Evolutionary conservation across 1,284 basidiomycete species (phyloP), one percentile per base, ranked within the genome.

Genomic region (Heterobasidion irregulare): DNA sequence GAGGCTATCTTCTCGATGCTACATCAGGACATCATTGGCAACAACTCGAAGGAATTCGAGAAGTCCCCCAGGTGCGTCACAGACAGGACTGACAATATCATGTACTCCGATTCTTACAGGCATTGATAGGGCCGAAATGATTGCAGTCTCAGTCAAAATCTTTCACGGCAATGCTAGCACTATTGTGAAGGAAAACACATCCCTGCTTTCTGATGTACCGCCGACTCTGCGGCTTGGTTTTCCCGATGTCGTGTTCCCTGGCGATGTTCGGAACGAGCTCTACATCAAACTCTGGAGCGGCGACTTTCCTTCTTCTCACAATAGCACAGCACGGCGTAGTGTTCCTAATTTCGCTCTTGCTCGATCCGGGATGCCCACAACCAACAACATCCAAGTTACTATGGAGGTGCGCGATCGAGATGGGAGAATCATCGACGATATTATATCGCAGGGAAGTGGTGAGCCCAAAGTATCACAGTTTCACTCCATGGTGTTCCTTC

Each of bases 241-340:
- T 66, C 92, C 95, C 0, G 96, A 98, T 63, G 94, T 97, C 1
- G 94, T 97, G 8, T 94, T 95, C 65, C 95, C 95, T 1, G 93
- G 91, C 8, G 89, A 94, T 60, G 73, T 82, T n/a, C 84, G 95
- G 18, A 98, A 98, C 65, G 95, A 98, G 64, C 78, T 97, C 8
- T 98, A 98, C 70, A 81, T 98, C 75, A 97, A 94, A 66, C 78
- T 97, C 1, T 95, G 92, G 92, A 87, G 85, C 52, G 94, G 90
- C 32, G 86, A 91, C 59, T 97, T 96, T 65, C 73, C 77, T 1
- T 72, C 80, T 0, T 76, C 79, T 0, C 76, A 79, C 52, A 70
- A 69, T 41, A 69, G 68, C 16, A 69, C 73, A 49, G 74, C 79
- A 8, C 79, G 85, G 35, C 75, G 84, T 36, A 87, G 83, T 61